Conservation (phyloP, 2,329 filamentous ascomycete genomes). For the Arthrobotrys iridis region DNA sequence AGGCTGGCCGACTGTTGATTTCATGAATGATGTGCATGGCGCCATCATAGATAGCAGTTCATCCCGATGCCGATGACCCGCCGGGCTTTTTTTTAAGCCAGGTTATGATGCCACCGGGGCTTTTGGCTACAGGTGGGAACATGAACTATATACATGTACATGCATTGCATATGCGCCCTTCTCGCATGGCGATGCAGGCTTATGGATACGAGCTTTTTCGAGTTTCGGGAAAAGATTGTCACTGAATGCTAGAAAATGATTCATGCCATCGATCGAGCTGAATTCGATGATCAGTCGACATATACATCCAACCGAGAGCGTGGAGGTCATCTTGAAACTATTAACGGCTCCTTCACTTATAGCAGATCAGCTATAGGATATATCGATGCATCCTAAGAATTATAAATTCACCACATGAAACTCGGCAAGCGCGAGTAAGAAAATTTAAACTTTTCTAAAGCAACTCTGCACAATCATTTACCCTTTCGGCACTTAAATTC, state of each 20-base stretch:
- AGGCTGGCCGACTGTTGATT: neutral
- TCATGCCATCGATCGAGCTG: neutral
- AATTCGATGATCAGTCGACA: no score
- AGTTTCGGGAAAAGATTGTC: neutral
- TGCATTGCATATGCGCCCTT: neutral
- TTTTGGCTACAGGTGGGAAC: neutral
- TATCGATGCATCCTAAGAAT: no score
- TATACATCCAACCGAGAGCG: no score
- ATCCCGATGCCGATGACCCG: neutral
- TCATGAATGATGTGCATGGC: no score
- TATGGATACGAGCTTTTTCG: neutral
- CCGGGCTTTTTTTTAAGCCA: neutral
- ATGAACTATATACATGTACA: neutral
- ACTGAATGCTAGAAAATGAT: neutral
- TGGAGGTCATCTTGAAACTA: no score
- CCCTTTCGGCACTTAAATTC: neutral
- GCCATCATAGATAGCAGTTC: neutral
- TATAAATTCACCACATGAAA: neutral
- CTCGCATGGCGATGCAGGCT: neutral
- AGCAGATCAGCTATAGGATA: no score
- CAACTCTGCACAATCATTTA: neutral
- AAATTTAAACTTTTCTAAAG: neutral
- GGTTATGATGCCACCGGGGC: neutral
- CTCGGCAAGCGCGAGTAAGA: neutral
- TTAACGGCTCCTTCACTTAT: no score